phyloP scores from a whole-genome alignment of 345 rosid species.

The Mallotus nudiflorus region DNA sequence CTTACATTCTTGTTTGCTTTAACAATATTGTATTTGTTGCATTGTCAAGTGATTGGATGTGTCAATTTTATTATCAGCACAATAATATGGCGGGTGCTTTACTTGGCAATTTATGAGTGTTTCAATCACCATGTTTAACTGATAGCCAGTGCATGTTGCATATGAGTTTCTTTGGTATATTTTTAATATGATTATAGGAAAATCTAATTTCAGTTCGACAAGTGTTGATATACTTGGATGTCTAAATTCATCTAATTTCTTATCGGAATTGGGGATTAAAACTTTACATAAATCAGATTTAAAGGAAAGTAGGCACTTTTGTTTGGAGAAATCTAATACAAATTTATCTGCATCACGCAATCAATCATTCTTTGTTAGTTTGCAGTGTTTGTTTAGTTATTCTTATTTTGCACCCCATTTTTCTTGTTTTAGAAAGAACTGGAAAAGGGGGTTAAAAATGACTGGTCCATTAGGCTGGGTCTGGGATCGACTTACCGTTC shows the following conservation, averaged over 20 bases:
- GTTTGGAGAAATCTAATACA: too few species aligned
- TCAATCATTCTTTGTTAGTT: background rate
- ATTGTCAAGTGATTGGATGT: constrained; percentile 12
- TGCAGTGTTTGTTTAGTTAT: background rate
- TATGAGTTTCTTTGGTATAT: too few species aligned
- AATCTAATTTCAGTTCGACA: background rate
- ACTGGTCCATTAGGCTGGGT: constrained; percentile 3
- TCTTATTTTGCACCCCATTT: background rate
- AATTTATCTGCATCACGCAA: background rate
- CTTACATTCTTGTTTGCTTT: constrained; percentile 3
- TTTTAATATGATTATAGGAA: constrained; percentile 5
- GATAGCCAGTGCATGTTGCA: constrained; percentile 2
- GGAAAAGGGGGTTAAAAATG: background rate
- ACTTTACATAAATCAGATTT: constrained; percentile 1
- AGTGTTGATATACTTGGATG: background rate
- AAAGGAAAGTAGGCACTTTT: too few species aligned
- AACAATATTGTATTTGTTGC: background rate
- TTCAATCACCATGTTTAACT: too few species aligned
- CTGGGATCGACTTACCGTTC: constrained; percentile 3
- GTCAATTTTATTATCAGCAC: background rate
- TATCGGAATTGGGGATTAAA: background rate
- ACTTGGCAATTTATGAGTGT: too few species aligned
- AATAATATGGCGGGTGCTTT: too few species aligned
- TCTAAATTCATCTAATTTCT: background rate
- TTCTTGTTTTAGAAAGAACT: background rate